Evolutionary conservation across 2,329 filamentous ascomycete species (phyloP), one percentile per base, ranked within the genome.

Genomic region (Fusarium gaditjirri): DNA sequence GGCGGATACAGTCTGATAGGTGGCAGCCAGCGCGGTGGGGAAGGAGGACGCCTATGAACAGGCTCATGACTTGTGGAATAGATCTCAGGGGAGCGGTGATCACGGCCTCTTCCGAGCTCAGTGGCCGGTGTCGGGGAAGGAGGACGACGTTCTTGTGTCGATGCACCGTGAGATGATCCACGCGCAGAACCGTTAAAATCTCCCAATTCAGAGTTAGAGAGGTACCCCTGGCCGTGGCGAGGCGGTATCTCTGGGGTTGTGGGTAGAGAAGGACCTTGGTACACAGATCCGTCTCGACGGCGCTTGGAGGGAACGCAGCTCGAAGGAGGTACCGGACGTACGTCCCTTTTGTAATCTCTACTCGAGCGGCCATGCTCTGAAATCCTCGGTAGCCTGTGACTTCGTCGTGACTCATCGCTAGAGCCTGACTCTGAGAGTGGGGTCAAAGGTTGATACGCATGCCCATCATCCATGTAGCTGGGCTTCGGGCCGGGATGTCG

Each of bases 11-110:
- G 6, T 6, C 6, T 13, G 3, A 17, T 23, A 3, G 9, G 2
- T 6, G 27, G 27, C 7, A n/a, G 27, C 10, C 2, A 3, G 3
- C 5, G 14, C 6, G 21, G 14, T 17, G 14, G 14, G 6, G 44
- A 3, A 16, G 27, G 16, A 14, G 1, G 27, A n/a, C 10, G 4
- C 2, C 5, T n/a, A n/a, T n/a, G n/a, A n/a, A n/a, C n/a, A n/a
- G 2, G 14, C 14, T 14, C 3, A 12, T 16, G 12, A 5, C 27
- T 31, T 17, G 5, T 2, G 17, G 21, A 4, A 8, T 4, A 2
- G 5, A 16, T 4, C 2, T 2, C 12, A 5, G 2, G 5, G 10
- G 44, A 17, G 2, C 4, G 4, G 5, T 31, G 27, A 9, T 14
- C 14, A 17, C 4, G 29, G 1, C 19, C 1, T 17, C 27, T n/a